Evolutionary conservation across 2,329 filamentous ascomycete genomes (phyloP).

Genomic region (Colletotrichum sp.): DNA sequence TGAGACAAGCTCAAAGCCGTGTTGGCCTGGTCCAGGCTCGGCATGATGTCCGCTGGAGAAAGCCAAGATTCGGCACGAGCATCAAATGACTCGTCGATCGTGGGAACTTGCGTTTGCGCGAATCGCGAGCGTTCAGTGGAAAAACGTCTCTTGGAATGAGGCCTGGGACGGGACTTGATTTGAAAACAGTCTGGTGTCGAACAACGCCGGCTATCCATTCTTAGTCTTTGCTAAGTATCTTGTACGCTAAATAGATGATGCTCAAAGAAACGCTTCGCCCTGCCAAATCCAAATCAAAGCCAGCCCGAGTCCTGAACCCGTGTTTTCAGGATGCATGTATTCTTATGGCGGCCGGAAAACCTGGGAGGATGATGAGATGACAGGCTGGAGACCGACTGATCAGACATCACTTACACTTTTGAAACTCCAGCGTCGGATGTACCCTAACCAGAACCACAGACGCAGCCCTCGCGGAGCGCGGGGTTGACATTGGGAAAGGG

Average conservation of each 20-base stretch:
- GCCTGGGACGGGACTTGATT: background rate
- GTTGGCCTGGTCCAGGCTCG: background rate
- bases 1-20: background rate
- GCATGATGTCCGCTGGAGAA: background rate
- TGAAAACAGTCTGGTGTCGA: background rate
- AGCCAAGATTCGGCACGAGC: background rate
- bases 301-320: background rate
- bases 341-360: background rate
- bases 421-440: background rate
- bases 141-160: background rate
- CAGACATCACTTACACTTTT: background rate
- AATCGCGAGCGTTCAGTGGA: background rate
- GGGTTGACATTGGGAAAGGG: constrained; percentile 15
- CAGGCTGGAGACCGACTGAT: too few species aligned
- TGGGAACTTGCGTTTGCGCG: background rate
- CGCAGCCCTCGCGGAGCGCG: constrained; percentile 12
- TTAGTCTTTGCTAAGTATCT: background rate
- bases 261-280: background rate
- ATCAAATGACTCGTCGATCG: background rate
- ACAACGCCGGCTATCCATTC: background rate
- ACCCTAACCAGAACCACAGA: constrained; percentile 13
- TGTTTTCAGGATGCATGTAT: background rate
- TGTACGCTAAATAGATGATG: background rate
- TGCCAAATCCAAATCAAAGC: background rate
- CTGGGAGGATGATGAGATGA: background rate